Conservation (phyloP, 2,329 filamentous ascomycete species). For the Diaporthe sp. region DNA sequence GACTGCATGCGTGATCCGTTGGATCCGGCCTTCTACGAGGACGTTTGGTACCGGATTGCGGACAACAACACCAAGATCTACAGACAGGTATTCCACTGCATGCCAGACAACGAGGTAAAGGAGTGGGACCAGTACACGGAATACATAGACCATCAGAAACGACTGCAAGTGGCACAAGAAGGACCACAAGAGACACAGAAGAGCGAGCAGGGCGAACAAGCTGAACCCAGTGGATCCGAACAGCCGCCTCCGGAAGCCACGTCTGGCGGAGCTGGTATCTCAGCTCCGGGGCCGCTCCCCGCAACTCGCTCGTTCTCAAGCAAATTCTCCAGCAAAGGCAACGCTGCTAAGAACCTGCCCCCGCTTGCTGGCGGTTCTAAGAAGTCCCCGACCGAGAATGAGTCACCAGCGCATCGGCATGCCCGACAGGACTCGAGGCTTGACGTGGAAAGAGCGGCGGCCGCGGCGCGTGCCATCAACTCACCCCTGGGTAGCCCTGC, state of each 20-base stretch:
- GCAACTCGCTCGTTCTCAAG: conserved; percentile 52
- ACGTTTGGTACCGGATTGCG: conserved; percentile 88
- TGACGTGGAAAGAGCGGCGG: conserved; percentile 47
- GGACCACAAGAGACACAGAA: conserved; percentile 57
- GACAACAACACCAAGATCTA: conserved; percentile 97
- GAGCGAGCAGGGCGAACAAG: conserved; percentile 63
- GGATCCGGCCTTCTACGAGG: conserved; percentile 83
- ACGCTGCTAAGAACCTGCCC: conserved; percentile 46
- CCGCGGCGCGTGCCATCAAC: conserved; percentile 46
- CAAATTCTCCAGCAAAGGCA: conserved; percentile 48
- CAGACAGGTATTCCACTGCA: conserved; percentile 93
- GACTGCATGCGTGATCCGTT: conserved; percentile 97
- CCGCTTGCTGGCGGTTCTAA: conserved; percentile 22
- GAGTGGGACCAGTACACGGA: conserved; percentile 95
- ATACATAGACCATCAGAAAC: conserved; percentile 80
- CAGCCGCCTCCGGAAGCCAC: conserved; percentile 43
- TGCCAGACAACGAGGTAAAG: conserved; percentile 94
- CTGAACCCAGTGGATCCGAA: conserved; percentile 47
- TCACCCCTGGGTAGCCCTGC: conserved; percentile 37
- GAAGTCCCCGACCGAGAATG: conserved; percentile 22
- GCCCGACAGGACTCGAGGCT: conserved; percentile 40
- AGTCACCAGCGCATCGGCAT: conserved; percentile 36
- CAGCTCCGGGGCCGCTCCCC: conserved; percentile 54
- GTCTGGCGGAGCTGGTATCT: conserved; percentile 55
- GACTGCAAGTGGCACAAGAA: conserved; percentile 78